Conservation (phyloP, 768 basidiomycete genomes). For the Podaxis sp. region DNA sequence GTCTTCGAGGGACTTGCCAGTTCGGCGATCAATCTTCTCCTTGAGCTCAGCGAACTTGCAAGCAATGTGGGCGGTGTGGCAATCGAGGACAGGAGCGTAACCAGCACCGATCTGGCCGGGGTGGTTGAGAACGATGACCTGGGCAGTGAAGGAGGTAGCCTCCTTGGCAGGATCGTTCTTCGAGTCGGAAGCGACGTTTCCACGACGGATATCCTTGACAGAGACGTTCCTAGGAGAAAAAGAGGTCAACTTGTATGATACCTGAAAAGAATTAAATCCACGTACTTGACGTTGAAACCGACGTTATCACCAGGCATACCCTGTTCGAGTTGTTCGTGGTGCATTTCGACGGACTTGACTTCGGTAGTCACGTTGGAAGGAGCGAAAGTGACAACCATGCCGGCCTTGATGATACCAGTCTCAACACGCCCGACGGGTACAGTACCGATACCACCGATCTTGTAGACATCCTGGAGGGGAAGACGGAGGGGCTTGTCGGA, state of each 20-base stretch:
- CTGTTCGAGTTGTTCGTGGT: conserved; percentile 94
- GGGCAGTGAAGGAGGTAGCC: conserved; percentile 98
- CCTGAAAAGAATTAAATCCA: conserved; percentile 11
- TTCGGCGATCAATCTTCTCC: conserved; percentile 99
- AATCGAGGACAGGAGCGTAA: conserved; percentile 98
- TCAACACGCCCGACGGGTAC: conserved; percentile 99
- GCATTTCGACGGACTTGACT: conserved; percentile 99
- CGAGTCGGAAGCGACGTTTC: conserved; percentile 98
- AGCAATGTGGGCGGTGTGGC: conserved; percentile 99
- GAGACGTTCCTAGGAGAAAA: conserved; percentile 83
- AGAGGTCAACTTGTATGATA: not conserved
- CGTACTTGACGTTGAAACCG: conserved; percentile 96
- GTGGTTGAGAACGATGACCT: conserved; percentile 99
- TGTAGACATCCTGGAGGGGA: conserved; percentile 99
- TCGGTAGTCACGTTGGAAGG: conserved; percentile 99
- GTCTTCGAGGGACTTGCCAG: conserved; percentile 88
- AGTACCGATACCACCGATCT: conserved; percentile 99
- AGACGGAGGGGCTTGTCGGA: conserved; percentile 99
- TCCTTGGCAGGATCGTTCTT: conserved; percentile 99
- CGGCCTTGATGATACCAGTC: conserved; percentile 99
- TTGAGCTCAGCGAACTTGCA: conserved; percentile 99
- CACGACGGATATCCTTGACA: conserved; percentile 99
- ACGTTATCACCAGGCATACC: conserved; percentile 99
- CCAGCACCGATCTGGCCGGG: conserved; percentile 99
- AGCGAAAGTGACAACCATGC: conserved; percentile 98